Base-by-base conservation (phyloP, 2,329 filamentous ascomycete genomes). In the Colletotrichum somersetense region DNA sequence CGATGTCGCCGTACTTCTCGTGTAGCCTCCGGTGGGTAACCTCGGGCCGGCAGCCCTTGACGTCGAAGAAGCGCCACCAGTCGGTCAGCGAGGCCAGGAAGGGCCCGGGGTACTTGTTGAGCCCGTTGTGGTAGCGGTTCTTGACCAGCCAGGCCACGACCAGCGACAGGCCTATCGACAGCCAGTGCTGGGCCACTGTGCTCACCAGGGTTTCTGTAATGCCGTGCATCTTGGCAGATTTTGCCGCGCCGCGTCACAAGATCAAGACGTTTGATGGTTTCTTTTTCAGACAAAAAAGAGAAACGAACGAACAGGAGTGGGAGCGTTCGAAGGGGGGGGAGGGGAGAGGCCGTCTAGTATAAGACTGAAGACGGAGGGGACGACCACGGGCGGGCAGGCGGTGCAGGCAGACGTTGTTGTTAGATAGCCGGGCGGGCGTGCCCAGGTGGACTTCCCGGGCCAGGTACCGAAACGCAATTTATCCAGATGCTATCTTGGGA, bases 61-160 rank as follows among this genome's bases (percentile, higher is more conserved):
- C 92, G 76, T 94, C 91, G 77, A 87, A 86, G 74, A 94, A 89
- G 26, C 93, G 86, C 93, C 93, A 96, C 86, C 89, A 91, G 77
- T 96, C 89, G 1, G 79, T 81, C 33, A 88, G 79, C 2, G 86
- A 91, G 26, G 93, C 93, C 53, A 93, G 77, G 67, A 91, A 85
- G 0, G 91, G 93, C 0, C 93, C 93, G 0, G 93, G 93, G 75
- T 93, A 94, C 77, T 87, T 90, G 80, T 91, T 89, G 71, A 94
- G 81, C 7, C 91, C 91, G 76, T 85, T 82, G 62, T 86, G 80
- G 75, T 85, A 87, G 58, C 83, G 83, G 74, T 88, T 89, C 64
- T 79, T 81, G n/a, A 82, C 76, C 14, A 89, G 80, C 78, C 85
- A 87, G 46, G 80, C 80, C 52, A 79, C 66, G 1, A 84, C 18